phyloP scores from a whole-genome alignment of 2,329 filamentous ascomycete genomes.

The Chrysoporthe puriensis region DNA sequence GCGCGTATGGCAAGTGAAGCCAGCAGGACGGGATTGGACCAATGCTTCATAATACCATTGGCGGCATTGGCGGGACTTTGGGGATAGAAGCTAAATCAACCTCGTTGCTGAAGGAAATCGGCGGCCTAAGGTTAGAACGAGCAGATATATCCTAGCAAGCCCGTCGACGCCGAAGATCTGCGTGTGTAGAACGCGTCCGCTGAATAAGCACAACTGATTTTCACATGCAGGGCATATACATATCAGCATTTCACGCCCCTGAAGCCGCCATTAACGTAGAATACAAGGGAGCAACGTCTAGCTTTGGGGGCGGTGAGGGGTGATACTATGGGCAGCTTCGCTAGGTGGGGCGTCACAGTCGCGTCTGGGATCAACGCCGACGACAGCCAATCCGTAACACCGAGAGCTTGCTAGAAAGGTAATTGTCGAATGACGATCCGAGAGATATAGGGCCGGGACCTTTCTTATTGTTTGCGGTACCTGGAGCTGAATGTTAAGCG shows the following conservation, averaged over 20 bases:
- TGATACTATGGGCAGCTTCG: not conserved
- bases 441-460: not conserved
- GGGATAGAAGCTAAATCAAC: too few species aligned
- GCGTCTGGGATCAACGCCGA: not conserved
- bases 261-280: not conserved
- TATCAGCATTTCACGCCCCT: not conserved
- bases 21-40: not conserved
- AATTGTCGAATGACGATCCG: not conserved
- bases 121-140: too few species aligned
- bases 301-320: not conserved
- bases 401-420: not conserved
- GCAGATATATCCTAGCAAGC: not conserved
- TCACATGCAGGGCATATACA: not conserved
- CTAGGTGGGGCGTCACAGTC: not conserved
- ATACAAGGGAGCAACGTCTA: not conserved
- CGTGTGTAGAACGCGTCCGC: not conserved
- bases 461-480: not conserved
- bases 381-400: not conserved
- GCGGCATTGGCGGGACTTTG: not conserved
- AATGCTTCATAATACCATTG: not conserved
- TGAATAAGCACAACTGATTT: not conserved
- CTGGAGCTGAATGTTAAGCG: constrained; percentile 2
- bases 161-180: too few species aligned
- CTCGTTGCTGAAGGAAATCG: too few species aligned
- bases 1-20: not conserved